Evolutionary conservation across 148 eudicot genomes (phyloP).

Genomic region (Selenicereus undatus): DNA sequence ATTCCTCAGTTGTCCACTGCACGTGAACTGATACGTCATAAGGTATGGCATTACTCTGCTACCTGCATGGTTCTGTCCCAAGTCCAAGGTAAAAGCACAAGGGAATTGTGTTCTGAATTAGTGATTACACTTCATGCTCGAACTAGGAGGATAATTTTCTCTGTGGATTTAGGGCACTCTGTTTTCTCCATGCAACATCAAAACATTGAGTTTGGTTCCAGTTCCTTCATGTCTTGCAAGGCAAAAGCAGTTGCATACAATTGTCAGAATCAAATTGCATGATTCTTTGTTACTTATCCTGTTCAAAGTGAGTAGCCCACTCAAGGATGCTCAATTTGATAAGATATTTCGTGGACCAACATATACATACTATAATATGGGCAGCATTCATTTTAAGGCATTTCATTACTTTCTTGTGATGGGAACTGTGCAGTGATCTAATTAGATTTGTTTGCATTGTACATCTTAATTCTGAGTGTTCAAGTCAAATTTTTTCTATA

Average conservation of each 20-base stretch:
- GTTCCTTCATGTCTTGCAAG: neutral
- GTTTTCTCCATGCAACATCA: neutral
- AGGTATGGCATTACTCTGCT: slow-evolving; percentile 41
- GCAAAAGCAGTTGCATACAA: neutral
- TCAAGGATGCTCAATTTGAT: neutral
- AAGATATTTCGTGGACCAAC: neutral
- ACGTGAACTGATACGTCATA: slow-evolving; percentile 54
- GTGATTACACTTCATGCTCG: slow-evolving; percentile 4
- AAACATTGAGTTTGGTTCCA: neutral
- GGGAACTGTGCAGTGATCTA: neutral
- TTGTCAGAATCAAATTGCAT: neutral
- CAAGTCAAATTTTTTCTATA: neutral
- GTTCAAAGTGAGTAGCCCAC: no score
- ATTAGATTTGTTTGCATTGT: neutral
- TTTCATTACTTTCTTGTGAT: no score
- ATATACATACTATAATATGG: no score
- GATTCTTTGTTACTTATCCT: neutral
- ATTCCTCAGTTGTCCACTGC: slow-evolving; percentile 60
- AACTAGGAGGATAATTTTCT: neutral
- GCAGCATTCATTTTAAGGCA: no score
- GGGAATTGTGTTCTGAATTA: no score
- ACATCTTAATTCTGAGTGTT: neutral
- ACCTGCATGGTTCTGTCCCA: neutral
- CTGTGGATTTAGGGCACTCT: neutral
- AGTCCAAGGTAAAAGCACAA: neutral